A percentile compares a stretch with the other conserved stretches of the same genome.
These are phyloP conservation scores for Begonia fuchsioides DNA, from an alignment of 306 rosid genomes.

Conservation along the genomic window DNA sequence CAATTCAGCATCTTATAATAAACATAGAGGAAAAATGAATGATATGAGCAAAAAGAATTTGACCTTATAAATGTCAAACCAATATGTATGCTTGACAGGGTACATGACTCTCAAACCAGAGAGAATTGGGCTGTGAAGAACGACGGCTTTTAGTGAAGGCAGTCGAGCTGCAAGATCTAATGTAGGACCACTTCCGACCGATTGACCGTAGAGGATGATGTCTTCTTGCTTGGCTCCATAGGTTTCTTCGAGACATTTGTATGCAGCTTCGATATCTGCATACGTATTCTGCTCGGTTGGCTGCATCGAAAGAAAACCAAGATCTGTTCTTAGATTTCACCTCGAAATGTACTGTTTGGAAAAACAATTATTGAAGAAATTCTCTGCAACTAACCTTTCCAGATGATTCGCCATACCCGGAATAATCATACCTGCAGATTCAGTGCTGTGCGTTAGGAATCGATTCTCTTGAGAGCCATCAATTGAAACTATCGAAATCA, in stretches of 20 bases:
- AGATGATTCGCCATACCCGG: slow-evolving; percentile 88
- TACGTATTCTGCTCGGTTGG: slow-evolving; percentile 94
- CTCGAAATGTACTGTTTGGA: not conserved
- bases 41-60: slow-evolving; percentile 1
- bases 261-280: slow-evolving; percentile 86
- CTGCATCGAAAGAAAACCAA: slow-evolving; percentile 33
- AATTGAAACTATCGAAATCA: not conserved
- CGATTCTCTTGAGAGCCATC: slow-evolving; percentile 1
- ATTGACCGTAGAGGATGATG: slow-evolving; percentile 78
- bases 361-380: not conserved
- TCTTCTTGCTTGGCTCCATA: slow-evolving; percentile 84
- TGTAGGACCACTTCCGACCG: slow-evolving; percentile 95
- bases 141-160: slow-evolving; percentile 80
- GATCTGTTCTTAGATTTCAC: not conserved
- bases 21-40: slow-evolving; percentile 1
- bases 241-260: slow-evolving; percentile 83
- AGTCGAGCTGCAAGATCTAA: slow-evolving; percentile 75
- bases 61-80: slow-evolving; percentile 96
- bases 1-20: not conserved
- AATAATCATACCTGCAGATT: slow-evolving; percentile 80
- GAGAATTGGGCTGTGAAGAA: slow-evolving; percentile 86
- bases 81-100: slow-evolving; percentile 79
- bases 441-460: slow-evolving; percentile 9
- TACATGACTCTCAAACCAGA: slow-evolving; percentile 96
- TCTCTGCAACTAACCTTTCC: slow-evolving; percentile 71